These are phyloP conservation scores for Termitomyces sp. DNA, from an alignment of 768 basidiomycete species.

Conservation along the genomic window DNA sequence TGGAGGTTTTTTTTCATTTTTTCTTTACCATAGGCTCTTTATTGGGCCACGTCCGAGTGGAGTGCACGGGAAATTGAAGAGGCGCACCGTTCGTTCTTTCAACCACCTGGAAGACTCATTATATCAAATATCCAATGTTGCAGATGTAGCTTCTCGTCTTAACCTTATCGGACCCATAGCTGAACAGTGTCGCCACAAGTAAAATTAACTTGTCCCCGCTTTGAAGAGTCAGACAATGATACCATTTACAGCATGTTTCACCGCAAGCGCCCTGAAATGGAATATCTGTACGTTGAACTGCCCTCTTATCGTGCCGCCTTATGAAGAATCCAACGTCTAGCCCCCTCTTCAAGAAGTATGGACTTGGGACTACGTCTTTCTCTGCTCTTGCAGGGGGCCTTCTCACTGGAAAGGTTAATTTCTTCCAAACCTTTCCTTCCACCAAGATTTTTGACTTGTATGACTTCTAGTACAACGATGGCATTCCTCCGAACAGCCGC, in stretches of 20 bases:
- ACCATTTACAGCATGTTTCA: neutral
- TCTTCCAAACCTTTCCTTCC: neutral
- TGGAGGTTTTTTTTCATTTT: too few species aligned
- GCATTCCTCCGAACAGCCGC: neutral
- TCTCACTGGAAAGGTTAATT: neutral
- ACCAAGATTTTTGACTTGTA: neutral
- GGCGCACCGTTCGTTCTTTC: neutral
- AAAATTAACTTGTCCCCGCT: neutral
- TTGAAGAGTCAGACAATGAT: too few species aligned
- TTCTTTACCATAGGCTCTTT: neutral
- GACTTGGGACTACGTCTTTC: neutral
- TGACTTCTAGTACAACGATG: neutral
- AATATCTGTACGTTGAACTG: neutral
- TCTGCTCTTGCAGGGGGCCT: neutral
- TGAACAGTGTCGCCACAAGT: neutral
- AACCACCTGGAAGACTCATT: neutral
- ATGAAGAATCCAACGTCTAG: neutral
- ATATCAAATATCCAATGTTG: neutral
- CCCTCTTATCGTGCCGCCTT: neutral
- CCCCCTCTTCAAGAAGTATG: neutral
- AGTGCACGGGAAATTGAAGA: neutral
- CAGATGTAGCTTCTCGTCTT: neutral
- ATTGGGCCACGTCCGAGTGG: neutral
- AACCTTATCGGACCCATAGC: too few species aligned
- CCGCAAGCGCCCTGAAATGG: neutral